These are phyloP conservation scores for Cladophialophora yegresii DNA, from an alignment of 2,329 filamentous ascomycete species.

Conservation along the genomic window DNA sequence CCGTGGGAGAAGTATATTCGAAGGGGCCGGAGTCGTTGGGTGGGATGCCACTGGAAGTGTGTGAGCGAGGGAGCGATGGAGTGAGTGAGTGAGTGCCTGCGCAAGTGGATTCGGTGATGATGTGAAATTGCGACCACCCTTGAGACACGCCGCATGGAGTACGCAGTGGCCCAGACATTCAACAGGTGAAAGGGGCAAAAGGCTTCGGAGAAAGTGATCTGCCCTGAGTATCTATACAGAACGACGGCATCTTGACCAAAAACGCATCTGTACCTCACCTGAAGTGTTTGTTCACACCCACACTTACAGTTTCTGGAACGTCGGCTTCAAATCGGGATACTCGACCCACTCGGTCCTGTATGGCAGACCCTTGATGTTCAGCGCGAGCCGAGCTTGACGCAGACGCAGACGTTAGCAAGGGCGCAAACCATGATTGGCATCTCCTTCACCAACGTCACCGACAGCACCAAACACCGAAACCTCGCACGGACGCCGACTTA, in stretches of 20 bases:
- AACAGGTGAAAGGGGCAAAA: neutral
- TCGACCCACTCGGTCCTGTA: conserved; percentile 71
- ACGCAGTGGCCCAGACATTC: neutral
- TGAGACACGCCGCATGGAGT: neutral
- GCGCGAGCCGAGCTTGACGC: conserved; percentile 59
- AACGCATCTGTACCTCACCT: neutral
- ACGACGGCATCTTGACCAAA: no score
- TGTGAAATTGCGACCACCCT: neutral
- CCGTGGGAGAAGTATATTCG: conserved; percentile 59
- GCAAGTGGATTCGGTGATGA: neutral
- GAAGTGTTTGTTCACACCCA: neutral
- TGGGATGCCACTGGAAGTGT: conserved; percentile 44
- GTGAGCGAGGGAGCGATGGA: neutral
- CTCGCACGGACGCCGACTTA: conserved; percentile 45
- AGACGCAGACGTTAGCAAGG: neutral
- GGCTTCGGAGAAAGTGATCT: neutral
- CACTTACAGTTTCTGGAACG: conserved; percentile 52
- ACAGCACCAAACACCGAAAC: neutral
- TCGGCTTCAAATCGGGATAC: conserved; percentile 65
- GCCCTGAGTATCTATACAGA: neutral
- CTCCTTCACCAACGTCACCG: neutral
- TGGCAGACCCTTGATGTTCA: conserved; percentile 68
- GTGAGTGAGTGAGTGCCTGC: neutral
- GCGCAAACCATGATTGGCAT: neutral
- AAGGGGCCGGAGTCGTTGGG: conserved; percentile 46